Evolutionary conservation across 1,284 basidiomycete species (phyloP).

Genomic region (Pterulicium gracile): DNA sequence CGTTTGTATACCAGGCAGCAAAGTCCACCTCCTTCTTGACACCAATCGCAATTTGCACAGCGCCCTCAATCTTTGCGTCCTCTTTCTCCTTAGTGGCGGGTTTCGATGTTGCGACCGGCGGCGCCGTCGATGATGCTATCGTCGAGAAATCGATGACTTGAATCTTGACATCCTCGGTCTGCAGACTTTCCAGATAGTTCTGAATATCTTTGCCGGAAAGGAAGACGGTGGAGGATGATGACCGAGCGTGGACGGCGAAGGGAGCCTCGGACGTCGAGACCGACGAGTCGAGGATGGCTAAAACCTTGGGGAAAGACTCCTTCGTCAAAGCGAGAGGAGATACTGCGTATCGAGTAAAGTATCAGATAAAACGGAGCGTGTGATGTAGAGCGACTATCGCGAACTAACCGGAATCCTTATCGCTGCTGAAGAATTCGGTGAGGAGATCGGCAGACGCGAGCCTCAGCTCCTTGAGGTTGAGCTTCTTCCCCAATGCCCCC

Average conservation of each 20-base stretch:
- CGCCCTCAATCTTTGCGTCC: constrained; percentile 75
- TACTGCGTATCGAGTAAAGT: constrained; percentile 32
- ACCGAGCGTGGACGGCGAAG: constrained; percentile 70
- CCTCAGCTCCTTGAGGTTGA: constrained; percentile 84
- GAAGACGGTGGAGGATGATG: constrained; percentile 64
- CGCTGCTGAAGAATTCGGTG: constrained; percentile 73
- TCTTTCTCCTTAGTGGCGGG: constrained; percentile 51
- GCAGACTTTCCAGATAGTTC: constrained; percentile 62
- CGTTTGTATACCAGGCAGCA: constrained; percentile 89
- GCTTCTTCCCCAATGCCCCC: constrained; percentile 66
- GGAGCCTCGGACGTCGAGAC: constrained; percentile 53
- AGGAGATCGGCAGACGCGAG: constrained; percentile 85
- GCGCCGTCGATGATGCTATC: constrained; percentile 38
- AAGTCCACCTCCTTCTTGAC: constrained; percentile 95
- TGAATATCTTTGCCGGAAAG: constrained; percentile 68
- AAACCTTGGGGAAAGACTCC: constrained; percentile 65
- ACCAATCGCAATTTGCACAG: constrained; percentile 85
- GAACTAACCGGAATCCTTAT: constrained; percentile 78
- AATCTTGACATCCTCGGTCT: constrained; percentile 49
- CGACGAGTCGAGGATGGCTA: constrained; percentile 70
- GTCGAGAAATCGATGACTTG: constrained; percentile 67
- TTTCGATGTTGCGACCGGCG: constrained; percentile 25
- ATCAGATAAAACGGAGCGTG: constrained; percentile 2
- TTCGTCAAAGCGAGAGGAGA: constrained; percentile 68
- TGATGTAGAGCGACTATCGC: constrained; percentile 8